phyloP scores from a whole-genome alignment of 176 grass and related monocot genomes.

The sorghum (Sorghum bicolor) region DNA sequence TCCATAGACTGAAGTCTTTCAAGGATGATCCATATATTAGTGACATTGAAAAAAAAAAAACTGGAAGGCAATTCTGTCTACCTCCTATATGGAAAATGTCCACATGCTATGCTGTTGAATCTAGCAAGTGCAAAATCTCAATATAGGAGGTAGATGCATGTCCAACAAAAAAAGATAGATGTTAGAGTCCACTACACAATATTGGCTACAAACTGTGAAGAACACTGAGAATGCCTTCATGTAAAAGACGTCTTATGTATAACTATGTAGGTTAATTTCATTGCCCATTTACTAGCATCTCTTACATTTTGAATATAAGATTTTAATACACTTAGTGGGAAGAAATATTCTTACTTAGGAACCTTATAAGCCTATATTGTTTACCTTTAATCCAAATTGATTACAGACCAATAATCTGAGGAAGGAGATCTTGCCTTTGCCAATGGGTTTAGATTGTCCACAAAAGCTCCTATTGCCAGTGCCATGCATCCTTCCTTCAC shows the following conservation, averaged over 20 bases:
- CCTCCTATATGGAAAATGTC: not conserved
- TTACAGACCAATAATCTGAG: not conserved
- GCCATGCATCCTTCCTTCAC: not conserved
- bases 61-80: not conserved
- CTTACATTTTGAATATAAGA: constrained; percentile 6
- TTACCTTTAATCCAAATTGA: not conserved
- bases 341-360: not conserved
- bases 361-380: not conserved
- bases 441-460: not conserved
- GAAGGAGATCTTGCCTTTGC: not conserved
- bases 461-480: not conserved
- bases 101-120: not conserved
- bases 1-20: not conserved
- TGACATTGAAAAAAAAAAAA: not conserved
- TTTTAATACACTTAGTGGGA: not conserved
- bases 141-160: not conserved
- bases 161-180: not conserved
- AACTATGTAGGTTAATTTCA: not conserved
- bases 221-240: not conserved
- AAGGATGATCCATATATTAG: not conserved
- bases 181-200: not conserved
- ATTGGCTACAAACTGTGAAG: not conserved
- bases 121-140: not conserved
- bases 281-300: not conserved
- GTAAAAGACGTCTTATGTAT: not conserved